Evolutionary conservation across 257 asterid genomes (phyloP).

Genomic region (Ilex asprella): DNA sequence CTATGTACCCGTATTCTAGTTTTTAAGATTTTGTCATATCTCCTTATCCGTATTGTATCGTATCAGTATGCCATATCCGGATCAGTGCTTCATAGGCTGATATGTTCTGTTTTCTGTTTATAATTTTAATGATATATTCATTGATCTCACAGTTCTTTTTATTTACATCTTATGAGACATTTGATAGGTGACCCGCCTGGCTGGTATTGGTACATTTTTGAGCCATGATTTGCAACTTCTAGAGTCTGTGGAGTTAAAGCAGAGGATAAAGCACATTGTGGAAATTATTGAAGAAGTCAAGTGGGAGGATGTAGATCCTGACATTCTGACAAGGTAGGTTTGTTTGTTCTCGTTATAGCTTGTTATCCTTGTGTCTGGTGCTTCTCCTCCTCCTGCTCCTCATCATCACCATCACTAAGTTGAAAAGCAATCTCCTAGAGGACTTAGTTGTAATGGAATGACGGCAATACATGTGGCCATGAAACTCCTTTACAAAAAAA

Average conservation of each 20-base stretch:
- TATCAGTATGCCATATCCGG: no score
- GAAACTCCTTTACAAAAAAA: no score
- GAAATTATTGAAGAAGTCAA: slow-evolving; percentile 82
- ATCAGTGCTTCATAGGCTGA: no score
- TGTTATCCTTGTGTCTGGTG: slow-evolving; percentile 4
- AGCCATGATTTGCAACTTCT: slow-evolving; percentile 91
- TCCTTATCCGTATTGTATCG: no score
- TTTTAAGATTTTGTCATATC: no score
- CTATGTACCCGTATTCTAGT: no score
- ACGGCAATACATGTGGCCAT: no score
- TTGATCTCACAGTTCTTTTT: slow-evolving; percentile 2
- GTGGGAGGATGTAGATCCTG: slow-evolving; percentile 87
- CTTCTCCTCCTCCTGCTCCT: background rate
- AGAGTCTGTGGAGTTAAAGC: slow-evolving; percentile 91
- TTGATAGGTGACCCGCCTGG: slow-evolving; percentile 58
- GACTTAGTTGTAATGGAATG: no score
- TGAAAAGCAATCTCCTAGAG: background rate
- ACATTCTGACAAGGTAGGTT: slow-evolving; percentile 71
- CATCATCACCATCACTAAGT: no score
- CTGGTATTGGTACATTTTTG: slow-evolving; percentile 51
- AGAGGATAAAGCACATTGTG: slow-evolving; percentile 70
- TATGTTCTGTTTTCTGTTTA: no score
- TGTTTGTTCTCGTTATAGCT: slow-evolving; percentile 8
- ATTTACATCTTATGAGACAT: slow-evolving; percentile 14
- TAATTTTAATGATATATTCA: background rate